Percentiles rank a stretch among this genome's conserved stretches.
These are phyloP conservation scores for Tulasnella calospora DNA, from an alignment of 768 basidiomycete genomes.

Conservation along the genomic window DNA sequence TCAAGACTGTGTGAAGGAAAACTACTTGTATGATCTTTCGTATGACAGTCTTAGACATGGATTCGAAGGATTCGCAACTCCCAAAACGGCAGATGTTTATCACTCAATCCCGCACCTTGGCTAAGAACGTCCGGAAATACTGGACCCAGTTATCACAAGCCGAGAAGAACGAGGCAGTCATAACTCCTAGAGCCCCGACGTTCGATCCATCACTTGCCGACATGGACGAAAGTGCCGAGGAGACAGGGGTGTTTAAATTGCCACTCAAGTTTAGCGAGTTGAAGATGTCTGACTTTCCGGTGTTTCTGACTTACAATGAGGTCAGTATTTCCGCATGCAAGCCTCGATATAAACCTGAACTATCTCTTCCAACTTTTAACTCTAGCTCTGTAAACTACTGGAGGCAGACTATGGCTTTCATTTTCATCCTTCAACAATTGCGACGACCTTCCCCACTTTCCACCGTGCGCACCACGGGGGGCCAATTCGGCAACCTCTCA, in stretches of 20 bases:
- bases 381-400: slow-evolving; percentile 17
- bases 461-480: not conserved
- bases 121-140: slow-evolving; percentile 15
- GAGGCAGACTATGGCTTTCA: slow-evolving; percentile 14
- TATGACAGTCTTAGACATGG: slow-evolving; percentile 19
- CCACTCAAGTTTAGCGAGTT: slow-evolving; percentile 21
- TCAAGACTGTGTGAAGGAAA: slow-evolving; percentile 14
- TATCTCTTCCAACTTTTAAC: not conserved
- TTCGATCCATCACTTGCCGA: not conserved
- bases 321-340: not conserved
- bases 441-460: not conserved
- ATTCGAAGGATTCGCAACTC: not conserved
- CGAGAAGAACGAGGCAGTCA: not conserved
- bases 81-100: slow-evolving; percentile 24
- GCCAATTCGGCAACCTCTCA: not conserved
- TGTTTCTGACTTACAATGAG: slow-evolving; percentile 26
- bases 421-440: not conserved
- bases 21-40: slow-evolving; percentile 28
- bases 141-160: not conserved
- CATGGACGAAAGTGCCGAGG: slow-evolving; percentile 27
- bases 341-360: too few relatives aligned
- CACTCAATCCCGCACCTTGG: slow-evolving; percentile 27
- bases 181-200: not conserved
- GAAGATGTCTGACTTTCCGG: slow-evolving; percentile 12
- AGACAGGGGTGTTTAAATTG: not conserved